These are phyloP conservation scores for Mycena albidolilacea DNA, from an alignment of 768 basidiomycete genomes.

Conservation along the genomic window DNA sequence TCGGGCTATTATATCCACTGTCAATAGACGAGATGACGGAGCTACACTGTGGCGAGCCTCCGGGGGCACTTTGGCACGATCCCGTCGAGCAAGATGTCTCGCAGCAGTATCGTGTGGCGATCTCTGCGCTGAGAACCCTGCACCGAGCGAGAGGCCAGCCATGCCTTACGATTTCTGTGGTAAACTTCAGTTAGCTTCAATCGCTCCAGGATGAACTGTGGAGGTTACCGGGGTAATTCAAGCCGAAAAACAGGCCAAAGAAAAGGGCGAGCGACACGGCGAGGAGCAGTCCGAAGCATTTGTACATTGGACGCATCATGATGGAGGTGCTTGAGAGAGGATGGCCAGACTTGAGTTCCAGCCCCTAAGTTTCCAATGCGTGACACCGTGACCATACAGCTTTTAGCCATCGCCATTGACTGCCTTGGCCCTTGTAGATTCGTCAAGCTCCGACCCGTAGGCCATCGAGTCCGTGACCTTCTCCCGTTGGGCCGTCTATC, in stretches of 20 bases:
- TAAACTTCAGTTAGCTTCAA: not conserved
- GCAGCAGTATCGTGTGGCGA: constrained; percentile 39
- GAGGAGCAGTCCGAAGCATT: constrained; percentile 14
- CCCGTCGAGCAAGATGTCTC: constrained; percentile 27
- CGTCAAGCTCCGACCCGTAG: no score
- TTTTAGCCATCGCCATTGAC: no score
- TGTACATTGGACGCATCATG: constrained; percentile 13
- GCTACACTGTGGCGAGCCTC: constrained; percentile 28
- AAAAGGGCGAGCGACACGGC: constrained; percentile 35
- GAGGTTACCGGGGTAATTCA: constrained; percentile 37
- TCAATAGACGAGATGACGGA: constrained; percentile 33
- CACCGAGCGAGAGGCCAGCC: constrained; percentile 42
- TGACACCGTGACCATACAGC: no score
- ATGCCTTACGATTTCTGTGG: constrained; percentile 38
- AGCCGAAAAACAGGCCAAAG: constrained; percentile 41
- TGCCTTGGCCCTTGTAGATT: no score
- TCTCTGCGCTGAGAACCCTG: constrained; percentile 30
- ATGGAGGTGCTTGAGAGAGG: not conserved
- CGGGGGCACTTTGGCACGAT: constrained; percentile 27
- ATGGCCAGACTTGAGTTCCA: no score
- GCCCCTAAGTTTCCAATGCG: no score
- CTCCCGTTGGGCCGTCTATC: no score
- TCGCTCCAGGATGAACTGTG: not conserved
- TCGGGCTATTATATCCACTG: constrained; percentile 30
- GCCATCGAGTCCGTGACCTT: no score